These are phyloP conservation scores for Boeremia exigua DNA, from an alignment of 2,329 filamentous ascomycete species.

Conservation along the genomic window DNA sequence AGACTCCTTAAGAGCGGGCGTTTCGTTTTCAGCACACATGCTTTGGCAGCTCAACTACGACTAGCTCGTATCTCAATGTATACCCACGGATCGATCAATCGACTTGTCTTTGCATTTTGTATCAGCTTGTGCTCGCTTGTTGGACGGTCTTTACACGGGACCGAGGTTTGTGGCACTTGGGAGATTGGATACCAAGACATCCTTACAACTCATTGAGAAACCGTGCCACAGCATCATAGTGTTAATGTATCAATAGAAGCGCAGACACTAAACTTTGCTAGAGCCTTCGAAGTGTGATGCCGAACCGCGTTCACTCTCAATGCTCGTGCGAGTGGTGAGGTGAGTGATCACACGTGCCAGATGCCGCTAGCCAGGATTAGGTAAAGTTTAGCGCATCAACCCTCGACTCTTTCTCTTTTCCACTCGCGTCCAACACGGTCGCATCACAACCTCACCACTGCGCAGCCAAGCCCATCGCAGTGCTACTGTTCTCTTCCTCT, in stretches of 20 bases:
- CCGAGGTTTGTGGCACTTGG: background rate
- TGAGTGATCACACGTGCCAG: constrained; percentile 9
- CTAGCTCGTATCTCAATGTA: constrained; percentile 31
- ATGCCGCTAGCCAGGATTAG: constrained; percentile 1
- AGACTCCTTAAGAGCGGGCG: constrained; percentile 6
- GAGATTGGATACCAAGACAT: background rate
- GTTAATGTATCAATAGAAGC: constrained; percentile 2
- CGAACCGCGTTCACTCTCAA: background rate
- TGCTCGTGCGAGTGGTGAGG: constrained; percentile 4
- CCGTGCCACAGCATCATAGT: background rate
- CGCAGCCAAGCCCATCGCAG: constrained; percentile 12
- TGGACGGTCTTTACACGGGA: constrained; percentile 20
- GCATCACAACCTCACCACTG: constrained; percentile 19
- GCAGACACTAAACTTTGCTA: background rate
- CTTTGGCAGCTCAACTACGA: constrained; percentile 13
- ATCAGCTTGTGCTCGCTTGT: constrained; percentile 19
- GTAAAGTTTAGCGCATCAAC: constrained; percentile 4
- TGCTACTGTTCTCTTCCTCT: background rate
- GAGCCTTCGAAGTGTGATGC: background rate
- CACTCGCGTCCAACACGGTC: constrained; percentile 17
- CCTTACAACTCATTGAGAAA: background rate
- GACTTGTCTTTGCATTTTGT: constrained; percentile 14
- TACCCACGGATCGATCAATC: constrained; percentile 28
- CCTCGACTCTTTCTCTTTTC: constrained; percentile 22
- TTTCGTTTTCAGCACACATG: constrained; percentile 7